These are phyloP conservation scores for Alternaria incomplexa DNA, from an alignment of 2,329 filamentous ascomycete genomes.

Conservation along the genomic window DNA sequence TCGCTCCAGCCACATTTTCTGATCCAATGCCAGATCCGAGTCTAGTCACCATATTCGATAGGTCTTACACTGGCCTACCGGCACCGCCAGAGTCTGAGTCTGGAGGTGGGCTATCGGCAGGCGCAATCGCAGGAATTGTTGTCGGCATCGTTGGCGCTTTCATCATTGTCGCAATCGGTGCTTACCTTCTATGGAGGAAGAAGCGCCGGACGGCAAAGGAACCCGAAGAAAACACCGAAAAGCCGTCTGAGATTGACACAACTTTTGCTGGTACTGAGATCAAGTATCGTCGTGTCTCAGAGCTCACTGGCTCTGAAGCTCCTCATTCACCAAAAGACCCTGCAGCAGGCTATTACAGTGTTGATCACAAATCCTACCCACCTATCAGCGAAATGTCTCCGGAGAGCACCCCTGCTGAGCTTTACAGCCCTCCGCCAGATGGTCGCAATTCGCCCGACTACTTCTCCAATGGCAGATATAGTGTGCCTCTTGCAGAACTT, in stretches of 20 bases:
- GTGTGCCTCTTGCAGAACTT: slow-evolving; percentile 36
- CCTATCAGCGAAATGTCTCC: slow-evolving; percentile 43
- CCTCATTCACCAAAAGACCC: slow-evolving; percentile 33
- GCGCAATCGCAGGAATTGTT: slow-evolving; percentile 43
- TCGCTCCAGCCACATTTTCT: slow-evolving; percentile 33
- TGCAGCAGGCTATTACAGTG: slow-evolving; percentile 32
- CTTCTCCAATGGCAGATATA: slow-evolving; percentile 27
- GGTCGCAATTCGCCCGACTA: slow-evolving; percentile 28
- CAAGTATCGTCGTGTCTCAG: slow-evolving; percentile 41
- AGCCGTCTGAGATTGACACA: slow-evolving; percentile 37
- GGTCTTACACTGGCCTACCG: slow-evolving; percentile 16
- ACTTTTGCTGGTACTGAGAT: slow-evolving; percentile 32
- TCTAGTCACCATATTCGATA: slow-evolving; percentile 34
- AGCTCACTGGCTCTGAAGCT: slow-evolving; percentile 42
- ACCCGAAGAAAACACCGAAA: slow-evolving; percentile 12
- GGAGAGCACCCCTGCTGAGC: slow-evolving; percentile 40
- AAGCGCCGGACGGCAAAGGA: slow-evolving; percentile 22
- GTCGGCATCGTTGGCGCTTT: slow-evolving; percentile 41
- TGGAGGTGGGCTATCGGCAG: slow-evolving; percentile 26
- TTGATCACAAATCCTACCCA: slow-evolving; percentile 34
- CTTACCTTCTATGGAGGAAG: slow-evolving; percentile 38
- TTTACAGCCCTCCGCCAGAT: slow-evolving; percentile 40
- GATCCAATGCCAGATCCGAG: slow-evolving; percentile 26
- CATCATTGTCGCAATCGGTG: slow-evolving; percentile 26
- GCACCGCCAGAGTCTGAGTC: not conserved